Conservation (phyloP, 2,329 filamentous ascomycete species). For the Coccinonectria pachysandricola region DNA sequence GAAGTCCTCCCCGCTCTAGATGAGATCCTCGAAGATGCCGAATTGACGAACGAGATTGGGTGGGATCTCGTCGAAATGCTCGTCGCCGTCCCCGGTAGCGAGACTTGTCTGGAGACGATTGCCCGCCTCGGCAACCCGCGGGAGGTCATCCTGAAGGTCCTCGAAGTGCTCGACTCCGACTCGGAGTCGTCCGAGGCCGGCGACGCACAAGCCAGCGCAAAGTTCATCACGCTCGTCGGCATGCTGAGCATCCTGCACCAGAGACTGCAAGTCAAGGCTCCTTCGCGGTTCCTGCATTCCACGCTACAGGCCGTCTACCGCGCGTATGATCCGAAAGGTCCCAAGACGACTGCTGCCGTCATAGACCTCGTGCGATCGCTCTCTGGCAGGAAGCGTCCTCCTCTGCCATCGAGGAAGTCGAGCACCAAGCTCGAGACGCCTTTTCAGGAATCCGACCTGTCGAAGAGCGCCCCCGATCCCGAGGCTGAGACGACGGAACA, state of each 20-base stretch:
- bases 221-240: constrained; percentile 59
- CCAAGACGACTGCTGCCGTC: constrained; percentile 59
- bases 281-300: constrained; percentile 67
- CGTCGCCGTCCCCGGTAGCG: constrained; percentile 56
- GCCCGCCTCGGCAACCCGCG: constrained; percentile 69
- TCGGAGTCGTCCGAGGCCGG: constrained; percentile 31
- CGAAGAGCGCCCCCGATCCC: constrained; percentile 50
- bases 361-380: constrained; percentile 62
- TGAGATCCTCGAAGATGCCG: constrained; percentile 55
- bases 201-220: constrained; percentile 27
- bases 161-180: constrained; percentile 53
- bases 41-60: constrained; percentile 65
- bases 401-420: constrained; percentile 48
- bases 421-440: constrained; percentile 45
- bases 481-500: constrained; percentile 34
- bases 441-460: constrained; percentile 43
- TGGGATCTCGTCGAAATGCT: constrained; percentile 77
- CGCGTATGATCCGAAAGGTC: constrained; percentile 52
- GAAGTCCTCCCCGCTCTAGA: constrained; percentile 59
- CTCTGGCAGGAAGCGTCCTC: constrained; percentile 55
- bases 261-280: constrained; percentile 66
- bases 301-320: constrained; percentile 63
- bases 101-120: constrained; percentile 61
- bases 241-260: constrained; percentile 65
- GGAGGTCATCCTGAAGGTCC: constrained; percentile 72